Conservation (phyloP, 2,329 filamentous ascomycete species). For the Phialophora chinensis region DNA sequence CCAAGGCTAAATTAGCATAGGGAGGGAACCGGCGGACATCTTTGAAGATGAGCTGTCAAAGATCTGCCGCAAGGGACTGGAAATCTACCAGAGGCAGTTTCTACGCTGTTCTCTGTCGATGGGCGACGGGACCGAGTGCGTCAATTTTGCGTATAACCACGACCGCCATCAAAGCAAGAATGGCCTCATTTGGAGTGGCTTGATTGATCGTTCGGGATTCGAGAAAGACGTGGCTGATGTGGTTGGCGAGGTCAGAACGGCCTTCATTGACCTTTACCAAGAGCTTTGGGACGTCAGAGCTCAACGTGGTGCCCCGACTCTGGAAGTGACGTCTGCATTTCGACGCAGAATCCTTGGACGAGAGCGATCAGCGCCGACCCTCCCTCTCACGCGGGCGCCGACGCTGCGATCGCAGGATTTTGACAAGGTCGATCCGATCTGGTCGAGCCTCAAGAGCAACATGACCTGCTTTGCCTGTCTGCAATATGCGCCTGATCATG, state of each 20-base stretch:
- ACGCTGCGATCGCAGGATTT: conserved; percentile 4
- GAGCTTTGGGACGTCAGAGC: conserved; percentile 7
- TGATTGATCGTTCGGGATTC: conserved; percentile 13
- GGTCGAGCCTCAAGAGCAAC: conserved; percentile 9
- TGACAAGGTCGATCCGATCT: background rate
- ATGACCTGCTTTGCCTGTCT: conserved; percentile 18
- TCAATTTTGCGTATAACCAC: conserved; percentile 10
- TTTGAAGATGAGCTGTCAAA: conserved; percentile 2
- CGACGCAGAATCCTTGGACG: conserved; percentile 8
- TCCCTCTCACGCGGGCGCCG: background rate
- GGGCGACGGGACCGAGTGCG: conserved; percentile 12
- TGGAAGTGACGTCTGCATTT: background rate
- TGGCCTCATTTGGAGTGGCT: conserved; percentile 2
- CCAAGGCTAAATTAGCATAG: background rate
- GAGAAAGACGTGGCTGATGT: conserved; percentile 9
- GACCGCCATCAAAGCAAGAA: conserved; percentile 7
- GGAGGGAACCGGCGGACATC: conserved; percentile 8
- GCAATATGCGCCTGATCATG: conserved; percentile 12
- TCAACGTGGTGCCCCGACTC: conserved; percentile 5
- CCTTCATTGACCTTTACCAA: conserved; percentile 3
- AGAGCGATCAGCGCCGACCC: background rate
- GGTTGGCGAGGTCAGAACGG: conserved; percentile 2
- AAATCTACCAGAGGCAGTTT: conserved; percentile 10
- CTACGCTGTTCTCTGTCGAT: conserved; percentile 5
- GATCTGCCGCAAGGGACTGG: conserved; percentile 8